These are phyloP conservation scores for Penicillium ochrochloron DNA, from an alignment of 495 filamentous ascomycete genomes.

Conservation along the genomic window DNA sequence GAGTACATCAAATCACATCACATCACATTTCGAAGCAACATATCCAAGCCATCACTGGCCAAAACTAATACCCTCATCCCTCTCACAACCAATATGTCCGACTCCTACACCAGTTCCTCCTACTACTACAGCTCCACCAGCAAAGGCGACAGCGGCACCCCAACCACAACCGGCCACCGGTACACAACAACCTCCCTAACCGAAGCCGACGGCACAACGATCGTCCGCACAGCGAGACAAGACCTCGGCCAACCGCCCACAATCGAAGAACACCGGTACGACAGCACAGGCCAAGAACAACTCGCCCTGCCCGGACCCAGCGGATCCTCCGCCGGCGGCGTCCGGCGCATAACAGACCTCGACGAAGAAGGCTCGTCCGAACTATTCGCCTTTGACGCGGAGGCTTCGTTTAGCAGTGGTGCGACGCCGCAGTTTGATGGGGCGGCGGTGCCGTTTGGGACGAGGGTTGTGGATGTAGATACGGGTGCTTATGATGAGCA, in stretches of 20 bases:
- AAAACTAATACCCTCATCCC: not conserved
- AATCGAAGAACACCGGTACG: constrained; percentile 44
- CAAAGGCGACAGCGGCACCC: constrained; percentile 30
- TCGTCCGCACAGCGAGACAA: constrained; percentile 44
- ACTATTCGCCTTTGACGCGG: constrained; percentile 4
- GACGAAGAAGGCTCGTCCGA: constrained; percentile 26
- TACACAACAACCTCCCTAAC: constrained; percentile 44
- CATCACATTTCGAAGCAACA: not conserved
- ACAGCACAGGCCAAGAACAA: constrained; percentile 42
- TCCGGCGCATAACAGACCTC: constrained; percentile 37
- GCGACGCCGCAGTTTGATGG: constrained; percentile 17
- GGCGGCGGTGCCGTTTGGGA: constrained; percentile 19
- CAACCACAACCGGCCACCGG: constrained; percentile 37
- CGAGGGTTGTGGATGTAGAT: constrained; percentile 20
- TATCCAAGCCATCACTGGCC: not conserved
- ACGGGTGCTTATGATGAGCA: constrained; percentile 22
- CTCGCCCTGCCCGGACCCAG: constrained; percentile 17
- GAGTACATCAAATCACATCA: not conserved
- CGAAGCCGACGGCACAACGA: constrained; percentile 41
- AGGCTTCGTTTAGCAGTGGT: constrained; percentile 14
- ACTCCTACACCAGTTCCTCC: constrained; percentile 34
- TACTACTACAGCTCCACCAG: constrained; percentile 43
- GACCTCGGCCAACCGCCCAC: constrained; percentile 42
- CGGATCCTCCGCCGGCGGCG: constrained; percentile 30
- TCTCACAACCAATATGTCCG: constrained; percentile 23